A percentile compares a stretch with the other conserved stretches of the same genome.
Evolutionary conservation across 2,329 filamentous ascomycete genomes (phyloP).

Genomic region (Diaporthe capsici): DNA sequence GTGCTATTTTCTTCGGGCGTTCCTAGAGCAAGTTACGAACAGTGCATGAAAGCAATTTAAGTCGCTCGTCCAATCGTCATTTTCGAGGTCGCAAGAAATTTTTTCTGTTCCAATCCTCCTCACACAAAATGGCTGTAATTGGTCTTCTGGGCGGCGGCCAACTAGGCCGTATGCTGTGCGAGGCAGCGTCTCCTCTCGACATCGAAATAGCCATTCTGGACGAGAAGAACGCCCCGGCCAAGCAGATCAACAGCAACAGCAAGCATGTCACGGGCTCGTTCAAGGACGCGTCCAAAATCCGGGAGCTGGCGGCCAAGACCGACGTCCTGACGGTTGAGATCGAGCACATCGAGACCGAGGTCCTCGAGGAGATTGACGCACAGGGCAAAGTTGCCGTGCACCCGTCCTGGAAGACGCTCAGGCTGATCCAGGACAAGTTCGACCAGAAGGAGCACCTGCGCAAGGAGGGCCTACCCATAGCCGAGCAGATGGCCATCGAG

Average conservation of each 20-base stretch:
- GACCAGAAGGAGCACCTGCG: constrained; percentile 86
- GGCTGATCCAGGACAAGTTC: constrained; percentile 94
- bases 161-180: constrained; percentile 93
- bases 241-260: constrained; percentile 84
- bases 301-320: constrained; percentile 80
- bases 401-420: constrained; percentile 88
- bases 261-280: constrained; percentile 89
- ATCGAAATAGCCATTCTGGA: constrained; percentile 86
- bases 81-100: not conserved
- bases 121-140: constrained; percentile 46
- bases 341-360: constrained; percentile 92
- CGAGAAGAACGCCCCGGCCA: constrained; percentile 81
- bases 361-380: constrained; percentile 85
- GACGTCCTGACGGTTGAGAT: constrained; percentile 95
- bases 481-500: constrained; percentile 77
- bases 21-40: not conserved
- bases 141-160: constrained; percentile 75
- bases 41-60: too few species aligned
- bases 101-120: not conserved
- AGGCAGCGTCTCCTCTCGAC: constrained; percentile 83
- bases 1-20: not conserved
- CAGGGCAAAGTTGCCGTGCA: constrained; percentile 76
- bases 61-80: not conserved
- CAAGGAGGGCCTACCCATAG: constrained; percentile 78
- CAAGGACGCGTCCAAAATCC: constrained; percentile 84